phyloP scores from a whole-genome alignment of 1,139 yeast genomes.

The Pichia sp. region DNA sequence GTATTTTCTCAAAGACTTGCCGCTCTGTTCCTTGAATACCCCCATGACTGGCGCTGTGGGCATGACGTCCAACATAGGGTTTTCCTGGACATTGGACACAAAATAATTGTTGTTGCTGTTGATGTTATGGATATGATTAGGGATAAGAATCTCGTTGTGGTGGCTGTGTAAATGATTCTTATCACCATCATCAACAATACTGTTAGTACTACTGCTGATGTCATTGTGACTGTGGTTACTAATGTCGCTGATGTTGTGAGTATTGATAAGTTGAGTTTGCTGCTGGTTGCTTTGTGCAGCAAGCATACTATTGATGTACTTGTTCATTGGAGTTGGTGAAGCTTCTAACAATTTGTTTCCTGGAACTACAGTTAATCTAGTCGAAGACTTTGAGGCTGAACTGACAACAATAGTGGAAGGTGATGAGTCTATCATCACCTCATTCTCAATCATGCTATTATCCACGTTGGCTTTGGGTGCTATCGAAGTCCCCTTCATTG shows the following conservation, averaged over 20 bases:
- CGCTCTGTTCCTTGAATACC: constrained; percentile 12
- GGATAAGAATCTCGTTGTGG: not conserved
- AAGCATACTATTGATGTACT: constrained; percentile 1
- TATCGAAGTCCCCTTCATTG: not conserved
- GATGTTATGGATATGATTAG: not conserved
- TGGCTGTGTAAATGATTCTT: not conserved
- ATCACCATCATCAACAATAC: not conserved
- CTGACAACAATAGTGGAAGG: constrained; percentile 18
- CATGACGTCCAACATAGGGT: not conserved
- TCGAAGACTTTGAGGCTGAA: constrained; percentile 12
- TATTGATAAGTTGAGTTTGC: not conserved
- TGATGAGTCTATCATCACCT: constrained; percentile 14
- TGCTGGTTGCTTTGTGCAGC: not conserved
- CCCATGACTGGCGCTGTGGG: constrained; percentile 14
- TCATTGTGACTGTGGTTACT: not conserved
- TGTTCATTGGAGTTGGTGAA: constrained; percentile 19
- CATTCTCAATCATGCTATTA: not conserved
- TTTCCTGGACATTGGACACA: not conserved
- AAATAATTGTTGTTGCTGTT: not conserved
- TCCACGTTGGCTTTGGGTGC: not conserved
- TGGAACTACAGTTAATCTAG: not conserved
- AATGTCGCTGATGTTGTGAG: not conserved
- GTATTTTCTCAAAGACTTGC: constrained; percentile 6
- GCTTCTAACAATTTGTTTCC: constrained; percentile 6
- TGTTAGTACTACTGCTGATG: not conserved